Conservation (phyloP, 164 flowering plant species). For the Brasenia schreberi region DNA sequence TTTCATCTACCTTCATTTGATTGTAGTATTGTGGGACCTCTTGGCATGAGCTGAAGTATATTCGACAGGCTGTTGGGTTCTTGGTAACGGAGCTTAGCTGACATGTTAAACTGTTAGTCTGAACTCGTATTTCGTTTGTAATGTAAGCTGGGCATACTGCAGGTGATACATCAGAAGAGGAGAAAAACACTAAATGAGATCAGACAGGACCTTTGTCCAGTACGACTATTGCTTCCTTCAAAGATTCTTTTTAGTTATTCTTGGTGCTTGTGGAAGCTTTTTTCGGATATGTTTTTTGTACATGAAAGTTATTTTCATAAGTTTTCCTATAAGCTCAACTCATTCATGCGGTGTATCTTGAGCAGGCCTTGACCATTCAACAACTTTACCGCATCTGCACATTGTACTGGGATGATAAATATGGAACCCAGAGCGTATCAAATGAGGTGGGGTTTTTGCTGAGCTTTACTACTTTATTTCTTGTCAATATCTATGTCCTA, state of each 20-base stretch:
- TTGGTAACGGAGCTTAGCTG: slow-evolving; percentile 35
- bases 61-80: slow-evolving; percentile 98
- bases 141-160: slow-evolving; percentile 5
- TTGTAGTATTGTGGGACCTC: slow-evolving; percentile 92
- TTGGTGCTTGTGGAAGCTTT: not conserved
- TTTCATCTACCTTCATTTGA: slow-evolving; percentile 8
- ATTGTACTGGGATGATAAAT: slow-evolving; percentile 99
- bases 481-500: not conserved
- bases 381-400: slow-evolving; percentile 96
- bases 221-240: slow-evolving; percentile 15
- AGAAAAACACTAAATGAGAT: slow-evolving; percentile 89
- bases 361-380: slow-evolving; percentile 70
- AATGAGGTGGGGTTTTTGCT: slow-evolving; percentile 51
- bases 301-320: not conserved
- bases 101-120: no score
- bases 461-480: not conserved
- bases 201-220: slow-evolving; percentile 94
- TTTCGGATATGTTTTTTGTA: not conserved
- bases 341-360: slow-evolving; percentile 1
- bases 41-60: slow-evolving; percentile 88
- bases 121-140: not conserved
- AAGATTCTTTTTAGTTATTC: not conserved
- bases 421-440: slow-evolving; percentile 92
- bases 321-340: not conserved
- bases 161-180: slow-evolving; percentile 98